Percentiles rank a stretch among this genome's conserved stretches.
phyloP scores from a whole-genome alignment of 805 yeast genomes.

The Candida tibetensis region DNA sequence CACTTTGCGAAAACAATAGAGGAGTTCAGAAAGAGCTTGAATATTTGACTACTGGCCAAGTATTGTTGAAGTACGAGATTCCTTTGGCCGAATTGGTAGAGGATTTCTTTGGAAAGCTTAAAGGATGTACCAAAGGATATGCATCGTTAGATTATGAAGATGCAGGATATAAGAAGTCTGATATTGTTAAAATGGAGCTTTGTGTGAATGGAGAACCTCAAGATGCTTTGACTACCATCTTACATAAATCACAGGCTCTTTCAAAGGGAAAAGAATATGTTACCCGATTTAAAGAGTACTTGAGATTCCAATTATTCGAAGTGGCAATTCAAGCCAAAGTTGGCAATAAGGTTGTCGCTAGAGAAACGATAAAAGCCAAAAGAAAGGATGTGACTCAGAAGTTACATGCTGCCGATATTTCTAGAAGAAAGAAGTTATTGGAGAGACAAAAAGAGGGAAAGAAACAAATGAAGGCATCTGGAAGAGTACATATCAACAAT shows the following conservation, averaged over 20 bases:
- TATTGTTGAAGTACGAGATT: conserved; percentile 69
- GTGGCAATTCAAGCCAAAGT: conserved; percentile 90
- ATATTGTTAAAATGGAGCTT: conserved; percentile 82
- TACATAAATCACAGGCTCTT: conserved; percentile 79
- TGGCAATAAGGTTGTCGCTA: conserved; percentile 73
- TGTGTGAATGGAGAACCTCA: conserved; percentile 85
- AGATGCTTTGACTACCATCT: conserved; percentile 88
- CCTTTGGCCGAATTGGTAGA: conserved; percentile 91
- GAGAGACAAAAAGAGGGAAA: conserved; percentile 94
- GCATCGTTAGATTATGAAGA: conserved; percentile 96
- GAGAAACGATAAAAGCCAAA: conserved; percentile 91
- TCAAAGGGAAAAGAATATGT: conserved; percentile 79
- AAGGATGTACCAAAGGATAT: conserved; percentile 86
- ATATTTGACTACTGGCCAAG: conserved; percentile 77
- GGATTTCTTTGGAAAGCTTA: conserved; percentile 91
- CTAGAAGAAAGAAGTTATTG: conserved; percentile 83
- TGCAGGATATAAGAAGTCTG: conserved; percentile 77
- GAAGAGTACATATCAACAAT: conserved; percentile 72
- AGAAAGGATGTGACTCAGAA: conserved; percentile 93
- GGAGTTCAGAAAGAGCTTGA: conserved; percentile 80
- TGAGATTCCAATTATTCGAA: conserved; percentile 83
- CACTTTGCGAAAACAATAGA: conserved; percentile 78
- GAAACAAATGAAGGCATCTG: conserved; percentile 74
- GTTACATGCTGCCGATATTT: conserved; percentile 89
- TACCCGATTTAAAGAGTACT: conserved; percentile 70